Evolutionary conservation across 306 rosid species (phyloP).

Genomic region (Carpinus fangiana): DNA sequence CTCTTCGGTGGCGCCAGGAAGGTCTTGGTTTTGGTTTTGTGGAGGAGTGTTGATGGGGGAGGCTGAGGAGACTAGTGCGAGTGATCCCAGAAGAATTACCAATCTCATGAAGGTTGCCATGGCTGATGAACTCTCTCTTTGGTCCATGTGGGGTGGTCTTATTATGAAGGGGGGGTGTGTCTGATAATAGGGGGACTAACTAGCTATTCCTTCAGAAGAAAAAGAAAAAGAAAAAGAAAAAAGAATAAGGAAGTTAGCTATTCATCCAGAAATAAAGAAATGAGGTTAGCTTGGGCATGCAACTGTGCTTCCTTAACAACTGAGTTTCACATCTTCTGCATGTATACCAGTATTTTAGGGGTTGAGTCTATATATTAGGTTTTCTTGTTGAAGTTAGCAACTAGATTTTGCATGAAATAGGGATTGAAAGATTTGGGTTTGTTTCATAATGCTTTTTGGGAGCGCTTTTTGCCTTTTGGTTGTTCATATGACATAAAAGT

Average conservation of each 20-base stretch:
- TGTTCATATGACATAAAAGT: too few species aligned
- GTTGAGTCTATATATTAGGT: neutral
- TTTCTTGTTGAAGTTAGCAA: neutral
- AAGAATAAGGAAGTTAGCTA: neutral
- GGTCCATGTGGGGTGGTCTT: neutral
- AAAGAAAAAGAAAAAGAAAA: too few species aligned
- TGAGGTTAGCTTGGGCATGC: conserved; percentile 37
- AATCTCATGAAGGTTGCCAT: neutral
- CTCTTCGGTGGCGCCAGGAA: conserved; percentile 43
- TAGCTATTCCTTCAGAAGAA: too few species aligned
- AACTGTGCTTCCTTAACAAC: conserved; percentile 54
- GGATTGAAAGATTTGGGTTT: neutral
- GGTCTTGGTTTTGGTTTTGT: conserved; percentile 22
- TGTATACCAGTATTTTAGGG: conserved; percentile 16
- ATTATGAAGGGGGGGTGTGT: neutral
- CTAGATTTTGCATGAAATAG: neutral
- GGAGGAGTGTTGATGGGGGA: conserved; percentile 5
- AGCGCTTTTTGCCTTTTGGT: too few species aligned
- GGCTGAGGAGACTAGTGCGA: conserved; percentile 25
- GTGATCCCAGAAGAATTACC: neutral
- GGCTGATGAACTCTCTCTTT: neutral
- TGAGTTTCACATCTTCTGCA: conserved; percentile 35
- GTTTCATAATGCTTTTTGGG: neutral
- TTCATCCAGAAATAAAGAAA: neutral
- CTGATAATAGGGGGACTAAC: neutral